A percentile compares a stretch with the other conserved stretches of the same genome.
Conservation (phyloP, 116 monocot species). For the Cymodocea nodosa region DNA sequence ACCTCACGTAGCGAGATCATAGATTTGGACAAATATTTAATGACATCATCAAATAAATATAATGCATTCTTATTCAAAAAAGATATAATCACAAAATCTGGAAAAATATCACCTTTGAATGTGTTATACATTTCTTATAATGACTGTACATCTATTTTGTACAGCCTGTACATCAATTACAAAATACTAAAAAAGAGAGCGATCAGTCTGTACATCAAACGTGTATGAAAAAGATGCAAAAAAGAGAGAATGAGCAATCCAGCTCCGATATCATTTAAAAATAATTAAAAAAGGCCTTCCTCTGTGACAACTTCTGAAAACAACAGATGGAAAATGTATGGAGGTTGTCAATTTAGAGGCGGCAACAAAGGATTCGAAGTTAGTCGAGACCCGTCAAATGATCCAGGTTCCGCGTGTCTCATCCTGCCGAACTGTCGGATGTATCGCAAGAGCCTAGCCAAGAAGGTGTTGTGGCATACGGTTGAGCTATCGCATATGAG, state of each 20-base stretch:
- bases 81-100: too few species aligned
- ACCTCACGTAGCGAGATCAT: too few species aligned
- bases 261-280: not conserved
- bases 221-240: not conserved
- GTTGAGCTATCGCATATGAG: conserved; percentile 92
- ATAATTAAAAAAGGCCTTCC: not conserved
- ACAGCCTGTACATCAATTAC: too few species aligned
- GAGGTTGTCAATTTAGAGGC: conserved; percentile 27
- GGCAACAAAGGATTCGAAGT: conserved; percentile 49
- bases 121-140: too few species aligned
- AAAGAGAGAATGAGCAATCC: not conserved
- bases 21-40: too few species aligned
- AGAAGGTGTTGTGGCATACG: conserved; percentile 89
- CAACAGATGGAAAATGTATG: too few species aligned
- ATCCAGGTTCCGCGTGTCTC: conserved; percentile 63
- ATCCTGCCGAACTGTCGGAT: conserved; percentile 60
- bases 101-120: too few species aligned
- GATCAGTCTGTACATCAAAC: not conserved
- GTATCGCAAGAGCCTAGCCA: conserved; percentile 88
- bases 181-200: too few species aligned
- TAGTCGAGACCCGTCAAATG: conserved; percentile 51
- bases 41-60: too few species aligned
- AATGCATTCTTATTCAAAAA: too few species aligned
- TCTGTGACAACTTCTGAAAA: not conserved
- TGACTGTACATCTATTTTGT: too few species aligned